Percentiles rank a stretch among this genome's conserved stretches.
phyloP scores from a whole-genome alignment of 176 grass and related monocot species.

The Oryza glaberrima region DNA sequence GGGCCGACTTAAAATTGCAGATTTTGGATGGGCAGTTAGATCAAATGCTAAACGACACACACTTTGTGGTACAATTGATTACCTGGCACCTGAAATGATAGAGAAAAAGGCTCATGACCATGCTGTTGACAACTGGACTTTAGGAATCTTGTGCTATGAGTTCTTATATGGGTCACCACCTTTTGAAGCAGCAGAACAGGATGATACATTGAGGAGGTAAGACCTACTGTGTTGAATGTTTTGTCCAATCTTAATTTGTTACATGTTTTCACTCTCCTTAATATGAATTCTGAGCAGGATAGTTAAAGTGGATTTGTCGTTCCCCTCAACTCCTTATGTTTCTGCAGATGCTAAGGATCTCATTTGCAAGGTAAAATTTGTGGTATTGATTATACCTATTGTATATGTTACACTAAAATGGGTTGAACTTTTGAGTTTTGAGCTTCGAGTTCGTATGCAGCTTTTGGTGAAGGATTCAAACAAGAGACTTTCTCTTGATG shows the following conservation, averaged over 20 bases:
- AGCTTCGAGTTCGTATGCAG: constrained; percentile 31
- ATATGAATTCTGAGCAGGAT: constrained; percentile 70
- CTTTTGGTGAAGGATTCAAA: constrained; percentile 92
- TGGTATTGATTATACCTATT: background rate
- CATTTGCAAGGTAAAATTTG: constrained; percentile 68
- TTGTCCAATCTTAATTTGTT: constrained; percentile 14
- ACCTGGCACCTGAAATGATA: constrained; percentile 91
- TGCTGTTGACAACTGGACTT: constrained; percentile 94
- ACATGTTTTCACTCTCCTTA: background rate
- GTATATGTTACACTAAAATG: background rate
- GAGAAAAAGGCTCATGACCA: constrained; percentile 90
- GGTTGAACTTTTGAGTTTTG: constrained; percentile 15
- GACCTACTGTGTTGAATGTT: background rate
- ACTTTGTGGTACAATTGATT: constrained; percentile 93
- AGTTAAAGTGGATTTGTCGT: constrained; percentile 75
- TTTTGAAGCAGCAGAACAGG: constrained; percentile 73
- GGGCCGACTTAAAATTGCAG: constrained; percentile 93
- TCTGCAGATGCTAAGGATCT: constrained; percentile 87
- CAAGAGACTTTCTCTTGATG: constrained; percentile 78
- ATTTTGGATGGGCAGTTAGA: constrained; percentile 90
- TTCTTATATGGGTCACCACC: constrained; percentile 90
- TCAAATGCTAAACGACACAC: constrained; percentile 84
- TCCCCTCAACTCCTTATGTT: constrained; percentile 62
- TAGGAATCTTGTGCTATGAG: constrained; percentile 89
- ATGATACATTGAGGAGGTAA: constrained; percentile 72